These are phyloP conservation scores for Ramularia endophylla DNA, from an alignment of 2,329 filamentous ascomycete genomes.

Conservation along the genomic window DNA sequence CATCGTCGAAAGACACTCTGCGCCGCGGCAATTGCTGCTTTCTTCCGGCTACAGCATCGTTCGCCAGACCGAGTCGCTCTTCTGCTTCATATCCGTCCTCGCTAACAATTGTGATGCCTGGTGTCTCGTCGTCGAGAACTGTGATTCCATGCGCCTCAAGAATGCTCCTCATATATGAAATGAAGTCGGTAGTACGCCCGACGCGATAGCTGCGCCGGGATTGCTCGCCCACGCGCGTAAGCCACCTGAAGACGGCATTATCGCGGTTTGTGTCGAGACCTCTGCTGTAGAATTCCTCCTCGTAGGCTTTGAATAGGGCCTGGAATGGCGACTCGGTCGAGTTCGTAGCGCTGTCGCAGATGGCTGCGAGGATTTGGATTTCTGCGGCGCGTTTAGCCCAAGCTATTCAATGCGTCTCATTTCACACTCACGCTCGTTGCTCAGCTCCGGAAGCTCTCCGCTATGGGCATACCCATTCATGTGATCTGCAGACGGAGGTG, in stretches of 20 bases:
- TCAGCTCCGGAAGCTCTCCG: conserved; percentile 36
- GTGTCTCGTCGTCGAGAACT: conserved; percentile 17
- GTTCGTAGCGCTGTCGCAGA: conserved; percentile 65
- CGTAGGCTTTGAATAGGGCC: conserved; percentile 76
- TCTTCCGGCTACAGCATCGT: background rate
- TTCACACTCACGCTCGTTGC: conserved; percentile 33
- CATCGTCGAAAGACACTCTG: conserved; percentile 53
- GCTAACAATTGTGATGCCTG: no score
- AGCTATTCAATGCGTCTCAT: background rate
- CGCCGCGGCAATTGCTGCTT: conserved; percentile 30
- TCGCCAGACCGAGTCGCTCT: conserved; percentile 2
- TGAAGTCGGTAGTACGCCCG: conserved; percentile 18
- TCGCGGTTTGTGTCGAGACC: conserved; percentile 68
- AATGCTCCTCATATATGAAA: conserved; percentile 23
- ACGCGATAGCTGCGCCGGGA: conserved; percentile 19
- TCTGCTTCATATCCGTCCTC: conserved; percentile 33
- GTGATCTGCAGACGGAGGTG: conserved; percentile 16
- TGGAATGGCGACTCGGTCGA: conserved; percentile 63
- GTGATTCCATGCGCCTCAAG: conserved; percentile 20
- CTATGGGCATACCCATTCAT: conserved; percentile 27
- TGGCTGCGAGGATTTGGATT: conserved; percentile 70
- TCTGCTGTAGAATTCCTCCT: conserved; percentile 64
- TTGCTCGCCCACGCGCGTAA: conserved; percentile 68
- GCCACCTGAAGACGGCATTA: conserved; percentile 67
- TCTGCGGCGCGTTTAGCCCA: conserved; percentile 46